Base-by-base conservation (phyloP, 1,139 yeast species). In the Hyphopichia khmerensis region DNA sequence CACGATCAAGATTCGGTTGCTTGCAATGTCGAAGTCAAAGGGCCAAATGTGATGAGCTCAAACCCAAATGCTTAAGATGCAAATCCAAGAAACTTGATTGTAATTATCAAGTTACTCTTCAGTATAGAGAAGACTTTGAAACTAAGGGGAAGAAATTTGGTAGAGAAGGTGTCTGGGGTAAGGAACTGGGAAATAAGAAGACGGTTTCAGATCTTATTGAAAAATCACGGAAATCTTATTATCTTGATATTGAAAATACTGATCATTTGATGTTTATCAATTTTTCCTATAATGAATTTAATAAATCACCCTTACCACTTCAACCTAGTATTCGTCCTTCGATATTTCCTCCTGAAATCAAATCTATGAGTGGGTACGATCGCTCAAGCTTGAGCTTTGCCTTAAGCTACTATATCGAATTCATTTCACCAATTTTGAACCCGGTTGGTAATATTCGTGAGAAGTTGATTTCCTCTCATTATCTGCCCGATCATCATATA, bases 31-130 rank as follows among this genome's bases (percentile, higher is more conserved):
- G 65, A 43, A 52, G 55, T 19, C 52, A 57, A 40, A 56, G 69
- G 40, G 54, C 62, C 35, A 75, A 74, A 54, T 75, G 80, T 56
- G 79, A 75, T 48, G 79, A 74, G 51, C 43, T 48, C 17, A 72
- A 71, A 43, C 80, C 79, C 1, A 49, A 55, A 7, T 75, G 80
- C 43, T 41, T 60, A 14, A 59, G 67, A 39, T 75, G 80, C 51
- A 35, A 47, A 8, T 55, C 57, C 32, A 60, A 56, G 41, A 59
- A 60, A 11, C 53, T 60, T 15, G 51, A 47, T 9, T 72, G 77
- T 50, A 59, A 57, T 15, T 60, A 68, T 42, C 50, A 48, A 40
- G 46, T 57, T 36, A 51, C 43, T 5, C 50, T 64, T 23, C 64
- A 62, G 43, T 64, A 63, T 43, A 48, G 62, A 35, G 68, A 64